Percentiles rank a stretch among this genome's conserved stretches.
Conservation (phyloP, 495 filamentous ascomycete species). For the Lichina pygmaea region DNA sequence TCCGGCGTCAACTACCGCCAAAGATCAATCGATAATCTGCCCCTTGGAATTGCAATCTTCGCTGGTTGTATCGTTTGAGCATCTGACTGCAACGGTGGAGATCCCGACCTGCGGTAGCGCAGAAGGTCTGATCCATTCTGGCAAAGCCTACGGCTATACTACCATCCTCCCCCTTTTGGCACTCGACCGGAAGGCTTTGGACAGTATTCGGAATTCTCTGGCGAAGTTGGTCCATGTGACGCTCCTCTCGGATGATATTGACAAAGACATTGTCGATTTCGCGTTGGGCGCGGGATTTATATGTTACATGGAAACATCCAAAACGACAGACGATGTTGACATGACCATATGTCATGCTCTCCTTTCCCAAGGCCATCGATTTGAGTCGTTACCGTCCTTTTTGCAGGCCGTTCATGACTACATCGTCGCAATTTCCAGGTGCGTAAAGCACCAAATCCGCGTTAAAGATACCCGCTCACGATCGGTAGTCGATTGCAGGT, state of each 20-base stretch:
- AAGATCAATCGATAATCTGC: constrained; percentile 22
- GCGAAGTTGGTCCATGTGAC: background rate
- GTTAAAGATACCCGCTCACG: too few relatives aligned
- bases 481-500: too few relatives aligned
- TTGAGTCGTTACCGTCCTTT: background rate
- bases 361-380: too few relatives aligned
- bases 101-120: background rate
- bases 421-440: background rate
- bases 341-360: too few relatives aligned
- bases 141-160: background rate
- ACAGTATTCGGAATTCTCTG: background rate
- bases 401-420: constrained; percentile 1
- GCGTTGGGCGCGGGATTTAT: constrained; percentile 1
- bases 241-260: background rate
- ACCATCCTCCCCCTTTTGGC: background rate
- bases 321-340: background rate
- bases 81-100: background rate
- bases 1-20: constrained; percentile 12
- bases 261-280: background rate
- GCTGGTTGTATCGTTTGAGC: constrained; percentile 35
- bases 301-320: background rate
- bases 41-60: constrained; percentile 43
- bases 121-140: background rate
- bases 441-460: background rate
- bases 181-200: background rate